A percentile compares a stretch with the other conserved stretches of the same genome.
Conservation (phyloP, 257 asterid genomes). For the Agastache rugosa region DNA sequence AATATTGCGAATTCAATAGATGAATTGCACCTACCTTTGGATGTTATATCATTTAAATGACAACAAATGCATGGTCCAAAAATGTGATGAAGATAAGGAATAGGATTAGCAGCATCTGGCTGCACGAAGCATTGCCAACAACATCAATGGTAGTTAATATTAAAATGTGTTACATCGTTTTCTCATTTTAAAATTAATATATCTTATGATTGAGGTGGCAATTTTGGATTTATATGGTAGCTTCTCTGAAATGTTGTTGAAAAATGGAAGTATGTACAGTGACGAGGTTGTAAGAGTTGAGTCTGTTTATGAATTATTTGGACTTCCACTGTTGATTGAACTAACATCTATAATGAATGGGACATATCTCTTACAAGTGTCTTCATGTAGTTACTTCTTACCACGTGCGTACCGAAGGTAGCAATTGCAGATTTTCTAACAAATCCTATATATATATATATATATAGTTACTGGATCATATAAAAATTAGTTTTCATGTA, state of each 20-base stretch:
- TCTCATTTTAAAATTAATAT: background rate
- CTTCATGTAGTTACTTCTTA: background rate
- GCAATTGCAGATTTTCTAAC: no score
- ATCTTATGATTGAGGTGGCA: constrained; percentile 7
- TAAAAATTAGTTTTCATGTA: no score
- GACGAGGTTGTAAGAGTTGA: background rate
- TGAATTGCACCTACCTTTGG: background rate
- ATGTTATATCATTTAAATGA: constrained; percentile 13
- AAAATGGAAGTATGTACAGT: background rate
- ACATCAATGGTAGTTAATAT: background rate
- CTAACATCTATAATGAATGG: background rate
- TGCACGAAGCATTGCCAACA: constrained; percentile 27
- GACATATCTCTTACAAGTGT: background rate
- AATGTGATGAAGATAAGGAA: constrained; percentile 1
- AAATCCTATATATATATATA: no score
- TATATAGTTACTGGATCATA: no score
- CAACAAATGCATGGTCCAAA: constrained; percentile 23
- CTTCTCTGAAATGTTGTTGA: background rate
- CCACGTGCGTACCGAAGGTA: no score
- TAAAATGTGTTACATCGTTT: background rate
- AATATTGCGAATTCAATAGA: no score
- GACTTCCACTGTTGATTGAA: background rate
- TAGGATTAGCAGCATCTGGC: constrained; percentile 22
- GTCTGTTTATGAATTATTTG: background rate
- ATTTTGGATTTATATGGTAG: background rate